Evolutionary conservation across 495 filamentous ascomycete genomes (phyloP).

Genomic region (Mytilinidion resinicola): DNA sequence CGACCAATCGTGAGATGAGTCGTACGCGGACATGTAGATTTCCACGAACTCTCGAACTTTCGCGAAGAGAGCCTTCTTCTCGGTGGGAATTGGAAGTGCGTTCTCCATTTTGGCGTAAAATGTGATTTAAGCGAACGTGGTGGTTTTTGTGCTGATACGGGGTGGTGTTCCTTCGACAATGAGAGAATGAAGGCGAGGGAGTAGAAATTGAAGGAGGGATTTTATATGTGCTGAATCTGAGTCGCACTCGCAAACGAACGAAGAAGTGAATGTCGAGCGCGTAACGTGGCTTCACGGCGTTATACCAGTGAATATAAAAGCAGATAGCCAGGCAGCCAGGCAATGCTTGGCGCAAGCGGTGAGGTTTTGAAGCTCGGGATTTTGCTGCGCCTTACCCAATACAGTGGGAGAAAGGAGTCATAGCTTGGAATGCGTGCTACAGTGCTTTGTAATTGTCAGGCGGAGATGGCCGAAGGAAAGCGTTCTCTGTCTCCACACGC

Average conservation of each 20-base stretch:
- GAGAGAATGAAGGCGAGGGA: background rate
- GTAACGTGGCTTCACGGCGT: too few species aligned
- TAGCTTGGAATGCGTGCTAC: background rate
- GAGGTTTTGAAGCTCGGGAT: background rate
- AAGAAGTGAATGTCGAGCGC: too few species aligned
- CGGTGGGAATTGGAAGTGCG: slow-evolving; percentile 7
- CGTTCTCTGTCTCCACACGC: too few species aligned
- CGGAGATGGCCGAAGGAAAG: background rate
- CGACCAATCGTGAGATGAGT: slow-evolving; percentile 76
- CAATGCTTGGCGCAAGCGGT: background rate
- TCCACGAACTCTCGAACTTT: slow-evolving; percentile 53
- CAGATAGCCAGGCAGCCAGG: background rate
- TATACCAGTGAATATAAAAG: too few species aligned
- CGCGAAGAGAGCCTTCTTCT: slow-evolving; percentile 20
- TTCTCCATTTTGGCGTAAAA: slow-evolving; percentile 4
- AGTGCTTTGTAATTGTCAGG: background rate
- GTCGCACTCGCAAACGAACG: too few species aligned
- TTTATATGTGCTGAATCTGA: too few species aligned
- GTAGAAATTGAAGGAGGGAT: background rate
- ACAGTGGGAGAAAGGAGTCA: background rate
- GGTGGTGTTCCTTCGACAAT: background rate
- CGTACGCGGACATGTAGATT: slow-evolving; percentile 71
- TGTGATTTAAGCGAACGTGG: slow-evolving; percentile 1
- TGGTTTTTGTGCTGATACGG: background rate
- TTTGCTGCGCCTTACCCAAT: background rate